Base-by-base conservation (phyloP, 129 eudicot genomes). In the Flaveria linearis region DNA sequence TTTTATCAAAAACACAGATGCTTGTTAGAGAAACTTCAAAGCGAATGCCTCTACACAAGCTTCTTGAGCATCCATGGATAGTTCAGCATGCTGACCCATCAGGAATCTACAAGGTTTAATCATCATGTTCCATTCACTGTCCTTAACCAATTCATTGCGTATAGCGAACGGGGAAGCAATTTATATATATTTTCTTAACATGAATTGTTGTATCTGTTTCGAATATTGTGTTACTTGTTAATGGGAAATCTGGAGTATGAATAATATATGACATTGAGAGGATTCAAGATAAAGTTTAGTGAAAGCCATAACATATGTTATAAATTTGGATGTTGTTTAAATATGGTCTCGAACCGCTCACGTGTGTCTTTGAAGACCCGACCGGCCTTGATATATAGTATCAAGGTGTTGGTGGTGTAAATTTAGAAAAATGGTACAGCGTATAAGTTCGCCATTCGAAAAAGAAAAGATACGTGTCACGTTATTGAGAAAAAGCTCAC, bases 31-130 rank as follows among this genome's bases (percentile, higher is more conserved):
- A 88, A 69, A 88, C 88, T 23, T 77, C 96, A 50, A 55, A 78
- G 47, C 72, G 96, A 16, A 72, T 90, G 82, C 88, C 93, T 1
- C 63, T 90, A 22, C 93, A 90, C 87, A 90, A 90, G 78, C 77
- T 90, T 36, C 86, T 90, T 13, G 91, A 90, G 83, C 93, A 90
- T 84, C 93, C 96, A 12, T 90, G 96, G 96, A 82, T 90, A 7
- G 81, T 90, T 67, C 96, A 90, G 79, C 79, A 90, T 85, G 93
- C 96, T 15, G 96, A 90, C 69, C 96, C 96, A n/a, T 86, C 93
- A 46, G 96, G 96, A 18, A 76, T 85, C 49, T 90, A 87, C 83
- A 90, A 72, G 76, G 73, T 74, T 50, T 87, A 78, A 87, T 69
- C 61, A 60, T 74, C 62, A 17, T 26, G 18, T 26, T 61, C 25